Evolutionary conservation across 306 rosid species (phyloP).

Genomic region (Astragalus membranaceus): DNA sequence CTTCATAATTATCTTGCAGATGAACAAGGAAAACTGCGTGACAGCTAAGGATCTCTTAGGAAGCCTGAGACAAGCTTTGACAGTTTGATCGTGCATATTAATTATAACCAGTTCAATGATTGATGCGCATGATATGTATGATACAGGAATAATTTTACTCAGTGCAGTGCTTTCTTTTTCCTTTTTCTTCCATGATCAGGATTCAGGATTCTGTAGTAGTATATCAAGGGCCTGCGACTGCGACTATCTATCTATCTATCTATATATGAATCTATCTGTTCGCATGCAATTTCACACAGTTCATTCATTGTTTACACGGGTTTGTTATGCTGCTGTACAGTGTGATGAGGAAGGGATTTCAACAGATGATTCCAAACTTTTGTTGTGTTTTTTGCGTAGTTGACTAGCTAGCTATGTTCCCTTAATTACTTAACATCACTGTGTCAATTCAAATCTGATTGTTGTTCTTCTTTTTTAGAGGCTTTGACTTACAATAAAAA

Average conservation of each 20-base stretch:
- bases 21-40: constrained; percentile 48
- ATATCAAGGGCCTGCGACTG: constrained; percentile 13
- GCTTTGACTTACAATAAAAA: constrained; percentile 11
- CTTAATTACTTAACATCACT: constrained; percentile 34
- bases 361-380: not conserved
- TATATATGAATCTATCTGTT: not conserved
- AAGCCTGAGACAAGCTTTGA: constrained; percentile 41
- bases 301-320: constrained; percentile 6
- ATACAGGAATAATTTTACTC: constrained; percentile 4
- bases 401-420: constrained; percentile 41
- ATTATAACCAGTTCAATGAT: not conserved
- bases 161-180: constrained; percentile 18
- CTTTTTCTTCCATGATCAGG: constrained; percentile 7
- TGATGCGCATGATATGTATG: not conserved
- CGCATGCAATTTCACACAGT: too few relatives aligned
- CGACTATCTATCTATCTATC: constrained; percentile 6
- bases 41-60: constrained; percentile 46
- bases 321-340: constrained; percentile 17
- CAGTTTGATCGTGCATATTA: not conserved
- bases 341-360: constrained; percentile 14
- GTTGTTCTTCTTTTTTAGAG: constrained; percentile 13
- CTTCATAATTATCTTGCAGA: constrained; percentile 29
- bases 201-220: constrained; percentile 13
- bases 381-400: constrained; percentile 41
- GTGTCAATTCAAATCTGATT: not conserved